phyloP scores from a whole-genome alignment of 208 protist genomes.

The Vickermania ingenoplastis region DNA sequence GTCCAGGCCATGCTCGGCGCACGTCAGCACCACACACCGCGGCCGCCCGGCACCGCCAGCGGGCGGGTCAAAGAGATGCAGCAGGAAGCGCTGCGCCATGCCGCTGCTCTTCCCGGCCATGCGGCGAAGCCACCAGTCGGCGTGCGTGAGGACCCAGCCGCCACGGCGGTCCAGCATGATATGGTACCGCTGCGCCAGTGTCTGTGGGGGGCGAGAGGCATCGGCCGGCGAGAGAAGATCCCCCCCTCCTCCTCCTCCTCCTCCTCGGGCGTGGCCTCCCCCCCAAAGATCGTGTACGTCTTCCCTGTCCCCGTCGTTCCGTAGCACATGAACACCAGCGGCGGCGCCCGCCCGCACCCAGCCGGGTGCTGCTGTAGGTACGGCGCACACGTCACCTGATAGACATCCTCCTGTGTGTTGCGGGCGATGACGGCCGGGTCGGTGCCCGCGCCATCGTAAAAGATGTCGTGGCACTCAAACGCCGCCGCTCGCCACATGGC shows the following conservation, averaged over 20 bases:
- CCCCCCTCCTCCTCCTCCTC: too few relatives aligned
- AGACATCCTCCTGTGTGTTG: slow-evolving; percentile 21
- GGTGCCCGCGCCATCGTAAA: neutral
- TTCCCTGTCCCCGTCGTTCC: slow-evolving; percentile 80
- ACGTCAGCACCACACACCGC: neutral
- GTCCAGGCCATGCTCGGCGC: neutral
- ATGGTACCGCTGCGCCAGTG: neutral
- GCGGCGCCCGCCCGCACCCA: neutral
- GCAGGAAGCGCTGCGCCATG: slow-evolving; percentile 48
- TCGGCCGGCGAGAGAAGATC: too few relatives aligned
- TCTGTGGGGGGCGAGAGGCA: too few relatives aligned
- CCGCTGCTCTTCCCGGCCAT: slow-evolving; percentile 8
- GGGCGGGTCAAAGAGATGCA: slow-evolving; percentile 19
- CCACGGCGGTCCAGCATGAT: neutral
- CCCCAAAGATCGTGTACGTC: slow-evolving; percentile 74
- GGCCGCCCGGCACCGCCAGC: neutral
- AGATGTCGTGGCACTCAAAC: neutral
- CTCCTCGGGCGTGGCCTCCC: neutral
- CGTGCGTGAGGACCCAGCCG: neutral
- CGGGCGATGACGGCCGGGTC: neutral
- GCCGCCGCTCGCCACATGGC: neutral
- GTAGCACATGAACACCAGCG: slow-evolving; percentile 53
- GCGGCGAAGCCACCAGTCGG: neutral
- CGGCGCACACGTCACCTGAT: slow-evolving; percentile 9
- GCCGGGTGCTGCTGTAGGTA: neutral